Base-by-base conservation (phyloP, 164 flowering plant genomes). In the Piper longum region DNA sequence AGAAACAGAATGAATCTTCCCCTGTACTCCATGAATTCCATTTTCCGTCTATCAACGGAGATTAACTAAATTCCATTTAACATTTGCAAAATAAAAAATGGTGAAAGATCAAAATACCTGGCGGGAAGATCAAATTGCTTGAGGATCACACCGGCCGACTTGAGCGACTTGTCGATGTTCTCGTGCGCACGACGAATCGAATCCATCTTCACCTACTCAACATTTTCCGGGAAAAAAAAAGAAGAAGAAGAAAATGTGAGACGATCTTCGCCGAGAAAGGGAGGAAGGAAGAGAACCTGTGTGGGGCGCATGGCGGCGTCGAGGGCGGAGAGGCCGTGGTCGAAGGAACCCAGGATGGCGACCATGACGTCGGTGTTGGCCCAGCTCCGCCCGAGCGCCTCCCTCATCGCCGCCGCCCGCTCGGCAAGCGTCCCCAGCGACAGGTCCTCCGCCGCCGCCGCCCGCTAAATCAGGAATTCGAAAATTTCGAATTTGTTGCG, bases 301-400 rank as follows among this genome's bases (percentile, higher is more conserved):
- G 96, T 87, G 16, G 98, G 95, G 55, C n/a, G n/a, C n/a, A n/a
- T n/a, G n/a, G n/a, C n/a, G n/a, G n/a, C 96, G 92, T 92, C 96
- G 43, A 92, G 88, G 16, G 91, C 91, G 56, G 98, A 92, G 72
- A 91, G 91, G 42, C 97, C 93, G 75, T 86, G 87, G 63, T 91
- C 97, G 68, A 91, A 91, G 61, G 97, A 92, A 19, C 98, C 96
- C 39, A 92, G 84, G 64, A 87, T 87, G 43, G 85, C 52, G 64
- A 89, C 95, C 86, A 92, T 82, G 71, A 64, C 85, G 61, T 87
- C 91, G 5, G 98, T 92, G 67, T 79, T 78, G 26, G 86, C 78
- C 69, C 89, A 96, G 78, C 98, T 87, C 81, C 86, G 87, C 56
- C 79, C 86, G 43, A 92, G 76, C 41, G 95, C 80, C 14, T 91